A percentile compares a stretch with the other conserved stretches of the same genome.
phyloP scores from a whole-genome alignment of 805 yeast genomes.

The Kodamaea hsintzibuensis region DNA sequence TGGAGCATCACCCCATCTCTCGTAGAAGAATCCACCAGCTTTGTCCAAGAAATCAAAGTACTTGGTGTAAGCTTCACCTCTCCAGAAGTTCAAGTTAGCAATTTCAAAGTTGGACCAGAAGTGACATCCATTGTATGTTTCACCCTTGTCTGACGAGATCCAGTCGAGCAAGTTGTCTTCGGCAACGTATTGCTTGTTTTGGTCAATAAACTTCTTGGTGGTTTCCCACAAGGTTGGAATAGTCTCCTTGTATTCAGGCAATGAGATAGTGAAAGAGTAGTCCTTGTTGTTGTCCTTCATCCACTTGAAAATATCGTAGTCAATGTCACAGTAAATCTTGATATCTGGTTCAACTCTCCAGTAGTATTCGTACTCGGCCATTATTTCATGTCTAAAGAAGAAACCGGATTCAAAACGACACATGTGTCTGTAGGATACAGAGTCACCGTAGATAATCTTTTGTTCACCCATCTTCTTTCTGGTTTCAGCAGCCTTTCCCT shows the following conservation, averaged over 20 bases:
- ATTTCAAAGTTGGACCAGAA: slow-evolving; percentile 92
- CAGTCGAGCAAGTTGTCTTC: slow-evolving; percentile 69
- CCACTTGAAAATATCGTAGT: slow-evolving; percentile 82
- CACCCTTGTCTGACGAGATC: slow-evolving; percentile 67
- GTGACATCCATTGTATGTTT: slow-evolving; percentile 76
- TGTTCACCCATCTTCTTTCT: slow-evolving; percentile 58
- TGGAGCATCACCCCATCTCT: slow-evolving; percentile 96
- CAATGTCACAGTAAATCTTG: slow-evolving; percentile 77
- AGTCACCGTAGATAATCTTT: slow-evolving; percentile 70
- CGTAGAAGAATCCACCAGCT: slow-evolving; percentile 90
- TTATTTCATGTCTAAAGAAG: slow-evolving; percentile 74
- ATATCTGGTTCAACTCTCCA: slow-evolving; percentile 95
- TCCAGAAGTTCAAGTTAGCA: slow-evolving; percentile 73
- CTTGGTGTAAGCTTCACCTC: slow-evolving; percentile 64
- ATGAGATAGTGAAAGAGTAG: slow-evolving; percentile 84
- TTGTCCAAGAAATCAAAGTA: slow-evolving; percentile 76
- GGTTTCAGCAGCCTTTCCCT: slow-evolving; percentile 62
- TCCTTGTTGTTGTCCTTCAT: slow-evolving; percentile 75
- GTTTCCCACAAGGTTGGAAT: slow-evolving; percentile 84
- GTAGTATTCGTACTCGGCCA: slow-evolving; percentile 82
- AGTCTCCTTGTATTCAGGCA: slow-evolving; percentile 81
- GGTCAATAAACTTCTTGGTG: slow-evolving; percentile 64
- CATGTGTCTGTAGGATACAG: slow-evolving; percentile 85
- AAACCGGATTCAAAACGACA: slow-evolving; percentile 90
- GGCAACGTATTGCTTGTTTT: slow-evolving; percentile 60